Evolutionary conservation across 2,329 filamentous ascomycete genomes (phyloP).

Genomic region (Bertia moriformis): DNA sequence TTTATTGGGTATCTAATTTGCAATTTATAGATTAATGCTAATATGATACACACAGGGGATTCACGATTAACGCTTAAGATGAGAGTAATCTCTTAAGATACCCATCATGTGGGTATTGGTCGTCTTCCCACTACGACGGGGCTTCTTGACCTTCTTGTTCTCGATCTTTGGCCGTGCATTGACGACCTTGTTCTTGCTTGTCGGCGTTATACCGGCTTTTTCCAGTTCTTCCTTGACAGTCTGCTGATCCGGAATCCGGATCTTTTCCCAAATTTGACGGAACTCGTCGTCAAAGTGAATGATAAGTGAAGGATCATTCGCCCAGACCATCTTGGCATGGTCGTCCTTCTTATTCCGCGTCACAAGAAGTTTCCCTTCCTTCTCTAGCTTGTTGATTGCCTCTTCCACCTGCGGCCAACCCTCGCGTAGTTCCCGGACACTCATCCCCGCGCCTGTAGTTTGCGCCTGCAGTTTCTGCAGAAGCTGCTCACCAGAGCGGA

Average conservation of each 20-base stretch:
- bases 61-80: conserved; percentile 19
- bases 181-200: conserved; percentile 39
- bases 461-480: conserved; percentile 41
- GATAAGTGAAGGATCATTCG: conserved; percentile 40
- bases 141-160: conserved; percentile 40
- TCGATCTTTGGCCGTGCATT: conserved; percentile 28
- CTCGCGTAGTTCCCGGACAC: conserved; percentile 45
- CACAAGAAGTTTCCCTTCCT: conserved; percentile 41
- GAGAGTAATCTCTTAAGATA: conserved; percentile 43
- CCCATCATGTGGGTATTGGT: conserved; percentile 51
- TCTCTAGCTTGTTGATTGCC: conserved; percentile 40
- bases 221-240: conserved; percentile 41
- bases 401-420: conserved; percentile 44
- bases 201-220: conserved; percentile 41
- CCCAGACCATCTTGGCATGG: conserved; percentile 43
- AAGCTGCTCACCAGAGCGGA: conserved; percentile 40
- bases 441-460: conserved; percentile 38
- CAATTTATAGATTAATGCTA: too few species aligned
- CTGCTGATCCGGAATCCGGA: conserved; percentile 37
- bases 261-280: conserved; percentile 40
- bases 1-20: too few species aligned
- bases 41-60: conserved; percentile 11
- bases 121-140: conserved; percentile 43
- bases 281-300: conserved; percentile 43
- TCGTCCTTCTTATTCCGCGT: conserved; percentile 48